phyloP scores from a whole-genome alignment of 495 filamentous ascomycete genomes.

The Penicillium lividum region DNA sequence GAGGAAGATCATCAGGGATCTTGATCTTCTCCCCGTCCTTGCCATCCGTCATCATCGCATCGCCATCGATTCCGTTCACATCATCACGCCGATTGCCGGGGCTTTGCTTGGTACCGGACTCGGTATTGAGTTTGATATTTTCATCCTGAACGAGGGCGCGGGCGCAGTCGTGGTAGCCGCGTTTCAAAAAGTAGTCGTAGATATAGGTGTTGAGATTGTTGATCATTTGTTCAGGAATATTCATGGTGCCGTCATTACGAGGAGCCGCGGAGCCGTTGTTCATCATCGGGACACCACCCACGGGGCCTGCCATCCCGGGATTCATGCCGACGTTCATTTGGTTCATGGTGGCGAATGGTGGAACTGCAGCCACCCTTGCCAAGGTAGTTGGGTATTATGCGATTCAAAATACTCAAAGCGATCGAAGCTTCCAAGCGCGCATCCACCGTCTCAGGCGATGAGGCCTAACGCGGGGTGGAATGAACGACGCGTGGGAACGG shows the following conservation, averaged over 20 bases:
- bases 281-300: slow-evolving; percentile 71
- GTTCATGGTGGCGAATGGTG: slow-evolving; percentile 61
- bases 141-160: slow-evolving; percentile 62
- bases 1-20: slow-evolving; percentile 75
- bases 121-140: slow-evolving; percentile 53
- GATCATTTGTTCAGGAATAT: slow-evolving; percentile 56
- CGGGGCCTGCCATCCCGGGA: slow-evolving; percentile 59
- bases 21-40: slow-evolving; percentile 76
- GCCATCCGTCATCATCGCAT: slow-evolving; percentile 77
- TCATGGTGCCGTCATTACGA: slow-evolving; percentile 47
- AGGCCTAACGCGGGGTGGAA: slow-evolving; percentile 34
- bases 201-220: slow-evolving; percentile 96
- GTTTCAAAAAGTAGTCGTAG: slow-evolving; percentile 91
- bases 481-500: slow-evolving; percentile 32
- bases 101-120: slow-evolving; percentile 60
- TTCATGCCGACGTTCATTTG: slow-evolving; percentile 68
- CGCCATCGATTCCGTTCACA: slow-evolving; percentile 74
- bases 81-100: slow-evolving; percentile 63
- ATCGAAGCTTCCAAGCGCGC: slow-evolving; percentile 31
- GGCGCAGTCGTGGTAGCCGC: slow-evolving; percentile 78
- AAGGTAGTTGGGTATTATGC: slow-evolving; percentile 25
- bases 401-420: slow-evolving; percentile 18
- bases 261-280: slow-evolving; percentile 61
- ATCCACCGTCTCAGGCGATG: slow-evolving; percentile 40
- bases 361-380: slow-evolving; percentile 43